Base-by-base conservation (phyloP, 1,139 yeast species). In the Kurtzmaniella natalensis region DNA sequence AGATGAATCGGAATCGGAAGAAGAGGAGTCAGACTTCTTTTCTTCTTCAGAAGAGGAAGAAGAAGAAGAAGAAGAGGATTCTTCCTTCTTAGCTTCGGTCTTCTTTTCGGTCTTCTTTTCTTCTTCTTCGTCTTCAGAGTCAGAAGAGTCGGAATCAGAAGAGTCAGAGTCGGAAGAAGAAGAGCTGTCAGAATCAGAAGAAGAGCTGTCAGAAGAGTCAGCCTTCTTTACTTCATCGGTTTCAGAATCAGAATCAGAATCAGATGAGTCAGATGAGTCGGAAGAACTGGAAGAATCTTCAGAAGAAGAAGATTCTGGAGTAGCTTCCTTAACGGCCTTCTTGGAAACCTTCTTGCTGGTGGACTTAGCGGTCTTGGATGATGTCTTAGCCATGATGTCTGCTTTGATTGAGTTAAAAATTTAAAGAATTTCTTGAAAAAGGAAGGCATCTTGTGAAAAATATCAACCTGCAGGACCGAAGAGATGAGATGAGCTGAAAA, bases 291-390 rank as follows among this genome's bases (percentile, higher is more conserved):
- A 40, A 11, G 30, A 30, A 25, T 44, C 41, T 32, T 46, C 48
- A 33, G 56, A 45, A 35, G 50, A 42, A 18, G 57, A 47, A 32
- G 45, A 57, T 30, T 43, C 46, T 33, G 54, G 48, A 43, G 50
- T 59, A 37, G 57, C 51, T 35, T 48, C 58, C 50, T 64, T 59
- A 41, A 57, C 49, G 29, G 52, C 51, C 47, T 57, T 61, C 51
- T 54, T 51, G 40, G 58, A 45, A 46, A 48, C 46, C 48, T 48
- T 48, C 47, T 38, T 47, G 36, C 47, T 37, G 33, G 32, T 42
- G 33, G 47, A 48, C 40, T 59, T 57, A 25, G 55, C 41, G 23
- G 55, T 48, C 43, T 57, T 51, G 28, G 44, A 47, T 26, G 51
- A 46, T 44, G 61, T 40, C 45, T 57, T 58, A 46, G 63, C 64